phyloP scores from a whole-genome alignment of 495 filamentous ascomycete species.

The Bombardia bombarda region DNA sequence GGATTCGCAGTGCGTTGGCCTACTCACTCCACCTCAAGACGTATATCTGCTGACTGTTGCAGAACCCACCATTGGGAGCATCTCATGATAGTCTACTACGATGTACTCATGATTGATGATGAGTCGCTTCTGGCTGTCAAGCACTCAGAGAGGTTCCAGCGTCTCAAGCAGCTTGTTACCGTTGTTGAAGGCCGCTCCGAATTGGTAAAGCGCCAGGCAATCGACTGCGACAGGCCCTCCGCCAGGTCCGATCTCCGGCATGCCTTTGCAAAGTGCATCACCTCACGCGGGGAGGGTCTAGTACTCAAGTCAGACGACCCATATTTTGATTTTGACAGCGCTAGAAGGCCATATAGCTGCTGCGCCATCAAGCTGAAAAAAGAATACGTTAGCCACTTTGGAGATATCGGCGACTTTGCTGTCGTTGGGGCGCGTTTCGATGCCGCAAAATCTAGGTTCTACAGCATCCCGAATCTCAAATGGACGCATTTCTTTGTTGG shows the following conservation, averaged over 20 bases:
- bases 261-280: constrained; percentile 58
- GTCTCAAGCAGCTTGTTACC: constrained; percentile 51
- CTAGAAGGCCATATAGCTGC: constrained; percentile 27
- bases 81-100: constrained; percentile 78
- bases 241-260: constrained; percentile 43
- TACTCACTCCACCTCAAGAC: not conserved
- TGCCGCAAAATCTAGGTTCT: constrained; percentile 44
- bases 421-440: constrained; percentile 66
- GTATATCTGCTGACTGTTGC: not conserved
- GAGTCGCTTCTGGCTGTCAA: constrained; percentile 52
- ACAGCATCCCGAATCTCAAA: constrained; percentile 37
- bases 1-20: constrained; percentile 54
- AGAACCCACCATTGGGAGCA: constrained; percentile 63
- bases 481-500: constrained; percentile 80
- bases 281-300: constrained; percentile 61
- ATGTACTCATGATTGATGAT: constrained; percentile 65
- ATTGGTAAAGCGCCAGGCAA: constrained; percentile 50
- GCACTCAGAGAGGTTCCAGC: constrained; percentile 51
- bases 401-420: constrained; percentile 75
- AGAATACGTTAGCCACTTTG: constrained; percentile 74
- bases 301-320: constrained; percentile 76
- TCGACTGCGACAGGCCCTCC: constrained; percentile 51
- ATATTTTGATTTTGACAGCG: constrained; percentile 54
- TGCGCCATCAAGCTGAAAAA: constrained; percentile 83
- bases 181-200: constrained; percentile 50